Base-by-base conservation (phyloP, 495 filamentous ascomycete species). In the Echria macrotheca region DNA sequence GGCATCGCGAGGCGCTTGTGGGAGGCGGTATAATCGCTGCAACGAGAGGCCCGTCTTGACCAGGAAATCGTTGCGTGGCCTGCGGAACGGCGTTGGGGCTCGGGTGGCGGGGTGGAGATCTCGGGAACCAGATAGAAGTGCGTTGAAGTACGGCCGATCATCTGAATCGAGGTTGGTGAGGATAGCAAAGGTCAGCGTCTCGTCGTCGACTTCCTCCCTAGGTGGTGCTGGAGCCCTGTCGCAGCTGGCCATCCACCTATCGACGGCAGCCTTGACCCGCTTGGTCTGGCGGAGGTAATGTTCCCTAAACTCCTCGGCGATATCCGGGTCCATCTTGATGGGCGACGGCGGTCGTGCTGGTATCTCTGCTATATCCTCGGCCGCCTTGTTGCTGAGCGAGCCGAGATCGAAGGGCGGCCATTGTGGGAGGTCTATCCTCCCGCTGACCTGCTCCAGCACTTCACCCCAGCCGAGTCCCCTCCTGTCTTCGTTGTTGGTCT, bases 401-500 rank as follows among this genome's bases (percentile, higher is more conserved):
- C 77, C 77, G 55, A 94, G 78, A 50, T 83, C 79, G 55, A 95
- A 94, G 0, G 89, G 85, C 17, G 91, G 91, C 90, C 91, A 95
- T 33, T 69, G 68, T 2, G 93, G 93, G 35, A 96, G 73, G 40
- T 93, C 86, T 22, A 86, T 76, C 47, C 91, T 80, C 6, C 91
- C 91, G 47, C 88, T 90, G 5, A 96, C 89, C 53, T 88, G 80
- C 67, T 99, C 93, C 19, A 99, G 73, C 5, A 97, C 87, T 55
- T 97, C 94, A 1, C 91, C 91, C 94, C 94, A 99, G 54, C 88
- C 91, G n/a, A 96, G 72, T 1, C 90, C 90, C 26, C 76, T 69
- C 33, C 76, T 76, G 2, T 73, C 72, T 39, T 83, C 76, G 21
- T 75, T 75, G 4, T 68, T 62, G 26, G 65, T 53, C 32, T 86